Evolutionary conservation across 495 filamentous ascomycete species (phyloP), one percentile per base, ranked within the genome.

Genomic region (Xylaria sp.): DNA sequence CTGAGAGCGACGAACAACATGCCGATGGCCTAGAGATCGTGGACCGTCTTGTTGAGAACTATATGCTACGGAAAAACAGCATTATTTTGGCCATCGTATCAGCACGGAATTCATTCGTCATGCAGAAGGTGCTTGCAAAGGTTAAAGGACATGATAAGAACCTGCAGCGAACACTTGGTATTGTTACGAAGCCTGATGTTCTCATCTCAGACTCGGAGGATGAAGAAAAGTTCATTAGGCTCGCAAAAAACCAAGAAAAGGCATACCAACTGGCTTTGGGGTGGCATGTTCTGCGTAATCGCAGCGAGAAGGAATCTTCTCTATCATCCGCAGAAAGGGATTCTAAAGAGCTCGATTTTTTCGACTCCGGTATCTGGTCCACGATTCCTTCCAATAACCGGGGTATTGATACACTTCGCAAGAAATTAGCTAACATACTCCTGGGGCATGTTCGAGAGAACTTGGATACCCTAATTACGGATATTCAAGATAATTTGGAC

Each of bases 201-300:
- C 78, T 90, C 0, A 33, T 57, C 3, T 59, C 74, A 35, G 79
- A 78, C 9, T 83, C 84, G 11, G 74, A 75, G 9, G 79, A 73
- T 12, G 84, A 91, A 63, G 68, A 57, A 0, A 76, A 67, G 6
- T 91, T 81, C 67, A 70, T 90, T 1, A 72, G 80, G 0, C 77
- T 90, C 0, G 81, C 86, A 0, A 73, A 79, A 37, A 92, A 92
- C 70, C 72, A 87, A 37, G 85, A 91, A 57, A 77, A 85, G 7
- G 74, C 48, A 3, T 26, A 29, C 24, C 24, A 68, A 52, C 82
- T 92, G 53, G 78, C 83, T 41, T 81, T 91, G 3, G 90, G 90
- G 5, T 93, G 90, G 90, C 90, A 93, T 77, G 86, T 90, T 3
- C 76, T 95, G 29, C 86, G 86, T 9, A 93, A 93, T 71, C 82